phyloP scores from a whole-genome alignment of 2,329 filamentous ascomycete genomes.

The Huntiella bhutanensis region DNA sequence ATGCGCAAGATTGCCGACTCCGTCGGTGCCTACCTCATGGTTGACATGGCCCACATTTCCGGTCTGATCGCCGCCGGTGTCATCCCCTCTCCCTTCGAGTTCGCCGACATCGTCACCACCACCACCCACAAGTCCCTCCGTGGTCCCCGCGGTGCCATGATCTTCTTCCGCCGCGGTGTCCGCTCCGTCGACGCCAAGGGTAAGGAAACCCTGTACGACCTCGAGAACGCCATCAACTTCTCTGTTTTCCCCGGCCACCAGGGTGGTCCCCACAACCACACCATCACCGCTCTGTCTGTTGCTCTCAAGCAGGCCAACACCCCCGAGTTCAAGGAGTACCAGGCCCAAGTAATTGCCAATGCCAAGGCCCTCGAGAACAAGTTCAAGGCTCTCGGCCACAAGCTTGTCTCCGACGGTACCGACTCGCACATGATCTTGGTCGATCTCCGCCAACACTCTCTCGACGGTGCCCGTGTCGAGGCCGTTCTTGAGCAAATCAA shows the following conservation, averaged over 20 bases:
- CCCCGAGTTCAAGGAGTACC: slow-evolving; percentile 81
- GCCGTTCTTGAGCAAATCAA: slow-evolving; percentile 79
- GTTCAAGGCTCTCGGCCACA: slow-evolving; percentile 60
- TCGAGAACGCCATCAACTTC: slow-evolving; percentile 83
- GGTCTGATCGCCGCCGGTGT: slow-evolving; percentile 84
- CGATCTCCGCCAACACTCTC: slow-evolving; percentile 71
- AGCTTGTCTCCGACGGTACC: slow-evolving; percentile 80
- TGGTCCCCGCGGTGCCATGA: slow-evolving; percentile 88
- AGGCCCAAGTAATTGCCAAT: slow-evolving; percentile 76
- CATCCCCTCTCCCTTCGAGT: slow-evolving; percentile 71
- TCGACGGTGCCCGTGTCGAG: slow-evolving; percentile 82
- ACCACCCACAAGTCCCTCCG: slow-evolving; percentile 96
- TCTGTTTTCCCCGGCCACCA: slow-evolving; percentile 98
- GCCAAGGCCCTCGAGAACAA: slow-evolving; percentile 65
- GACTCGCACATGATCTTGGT: slow-evolving; percentile 93
- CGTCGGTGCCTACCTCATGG: slow-evolving; percentile 76
- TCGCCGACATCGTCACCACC: slow-evolving; percentile 88
- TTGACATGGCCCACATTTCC: slow-evolving; percentile 95
- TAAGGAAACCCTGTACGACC: slow-evolving; percentile 73
- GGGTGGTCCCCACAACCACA: slow-evolving; percentile 96
- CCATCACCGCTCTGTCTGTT: slow-evolving; percentile 86
- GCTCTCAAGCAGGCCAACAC: slow-evolving; percentile 85
- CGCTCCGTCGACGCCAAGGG: slow-evolving; percentile 67
- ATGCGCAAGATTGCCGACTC: slow-evolving; percentile 87
- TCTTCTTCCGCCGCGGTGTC: slow-evolving; percentile 93